phyloP scores from a whole-genome alignment of 306 rosid genomes.

The Trifolium fragiferum region DNA sequence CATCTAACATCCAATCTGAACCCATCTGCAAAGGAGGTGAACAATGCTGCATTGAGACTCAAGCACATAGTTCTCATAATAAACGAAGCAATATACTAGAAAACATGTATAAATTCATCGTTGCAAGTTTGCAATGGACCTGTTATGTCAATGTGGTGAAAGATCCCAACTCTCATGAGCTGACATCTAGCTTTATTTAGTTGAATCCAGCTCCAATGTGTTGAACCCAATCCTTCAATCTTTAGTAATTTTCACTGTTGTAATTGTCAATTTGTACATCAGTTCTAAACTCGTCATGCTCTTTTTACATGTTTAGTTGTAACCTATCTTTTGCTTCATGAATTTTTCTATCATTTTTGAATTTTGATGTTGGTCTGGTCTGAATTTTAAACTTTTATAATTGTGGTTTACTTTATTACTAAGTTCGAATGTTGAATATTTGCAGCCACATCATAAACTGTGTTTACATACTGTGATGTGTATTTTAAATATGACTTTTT shows the following conservation, averaged over 20 bases:
- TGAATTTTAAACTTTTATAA: background rate
- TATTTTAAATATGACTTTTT: too few relatives aligned
- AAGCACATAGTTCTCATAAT: background rate
- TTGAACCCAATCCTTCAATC: background rate
- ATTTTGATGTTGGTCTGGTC: conserved; percentile 5
- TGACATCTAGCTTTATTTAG: background rate
- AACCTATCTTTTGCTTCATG: background rate
- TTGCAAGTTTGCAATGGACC: background rate
- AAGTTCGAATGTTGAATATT: conserved; percentile 1
- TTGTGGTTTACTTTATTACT: background rate
- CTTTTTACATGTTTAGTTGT: background rate
- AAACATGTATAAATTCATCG: background rate
- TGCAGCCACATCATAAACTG: background rate
- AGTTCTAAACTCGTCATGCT: background rate
- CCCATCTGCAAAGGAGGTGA: background rate
- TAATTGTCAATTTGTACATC: background rate
- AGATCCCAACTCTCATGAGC: background rate
- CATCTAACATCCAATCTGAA: background rate
- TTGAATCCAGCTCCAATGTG: conserved; percentile 14
- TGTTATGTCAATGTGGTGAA: background rate
- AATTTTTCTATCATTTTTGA: background rate
- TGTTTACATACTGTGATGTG: conserved; percentile 2
- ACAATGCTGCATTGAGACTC: background rate
- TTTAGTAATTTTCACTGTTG: conserved; percentile 6
- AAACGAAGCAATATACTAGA: background rate